A percentile compares a stretch with the other conserved stretches of the same genome.
phyloP scores from a whole-genome alignment of 768 basidiomycete genomes.

The Russula brevipes region DNA sequence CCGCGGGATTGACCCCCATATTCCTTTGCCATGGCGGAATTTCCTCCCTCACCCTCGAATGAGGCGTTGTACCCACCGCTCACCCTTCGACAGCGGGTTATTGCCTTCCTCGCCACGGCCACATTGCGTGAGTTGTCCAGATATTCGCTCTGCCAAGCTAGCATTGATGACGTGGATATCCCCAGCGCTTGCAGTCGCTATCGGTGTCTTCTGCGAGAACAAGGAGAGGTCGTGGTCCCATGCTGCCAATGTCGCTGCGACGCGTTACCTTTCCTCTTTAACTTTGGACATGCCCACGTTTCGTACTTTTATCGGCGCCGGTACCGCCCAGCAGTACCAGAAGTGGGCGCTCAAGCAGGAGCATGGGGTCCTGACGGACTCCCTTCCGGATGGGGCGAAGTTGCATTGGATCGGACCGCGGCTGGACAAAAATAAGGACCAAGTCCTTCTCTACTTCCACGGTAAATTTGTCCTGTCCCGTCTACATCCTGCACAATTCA shows the following conservation, averaged over 20 bases:
- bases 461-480: background rate
- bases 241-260: background rate
- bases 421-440: background rate
- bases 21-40: background rate
- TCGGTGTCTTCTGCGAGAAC: conserved; percentile 12
- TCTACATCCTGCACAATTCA: no score
- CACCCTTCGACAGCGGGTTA: background rate
- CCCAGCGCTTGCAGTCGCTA: conserved; percentile 7
- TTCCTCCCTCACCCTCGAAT: no score
- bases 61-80: background rate
- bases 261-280: background rate
- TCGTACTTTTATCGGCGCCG: background rate
- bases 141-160: background rate
- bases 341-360: background rate
- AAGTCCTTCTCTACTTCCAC: conserved; percentile 9
- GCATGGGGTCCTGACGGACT: conserved; percentile 2
- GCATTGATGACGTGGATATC: background rate
- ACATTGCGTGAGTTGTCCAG: background rate
- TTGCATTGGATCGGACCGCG: conserved; percentile 15
- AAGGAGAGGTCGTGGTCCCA: conserved; percentile 7
- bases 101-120: background rate
- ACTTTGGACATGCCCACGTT: background rate
- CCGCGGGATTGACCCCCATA: no score
- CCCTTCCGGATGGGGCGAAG: conserved; percentile 3
- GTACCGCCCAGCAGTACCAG: background rate